Evolutionary conservation across 805 yeast genomes (phyloP), one percentile per base, ranked within the genome.

Genomic region (Candida khao-thaluensis): DNA sequence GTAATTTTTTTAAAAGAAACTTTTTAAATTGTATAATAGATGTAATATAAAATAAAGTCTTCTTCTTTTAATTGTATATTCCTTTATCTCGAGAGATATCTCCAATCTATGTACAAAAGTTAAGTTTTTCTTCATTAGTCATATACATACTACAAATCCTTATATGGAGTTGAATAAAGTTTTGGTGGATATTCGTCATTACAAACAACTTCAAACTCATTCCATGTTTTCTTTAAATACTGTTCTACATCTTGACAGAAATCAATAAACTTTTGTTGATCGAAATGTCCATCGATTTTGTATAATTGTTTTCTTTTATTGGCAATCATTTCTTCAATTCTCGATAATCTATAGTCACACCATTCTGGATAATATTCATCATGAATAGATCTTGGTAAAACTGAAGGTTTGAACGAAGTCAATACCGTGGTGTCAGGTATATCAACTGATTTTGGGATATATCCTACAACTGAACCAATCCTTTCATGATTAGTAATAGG

Each of bases 401-500:
- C 66, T 10, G 60, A 53, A 4, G 76, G 74, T 50, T 61, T 67
- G 35, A 64, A 66, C 2, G 74, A 66, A 15, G 63, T 56, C 37
- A 67, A 52, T 12, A 67, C 71, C n/a, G 71, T 60, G 26, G 55
- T 56, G 29, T 69, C 71, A 17, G 64, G 66, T 29, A 51, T 37
- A 38, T 56, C 50, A 25, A 69, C 56, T 41, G 65, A 60, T 35
- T 58, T 59, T 18, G 76, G 72, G 51, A 71, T 62, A 48, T 61
- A 69, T 4, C 70, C 62, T 14, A 66, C 66, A 28, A 71, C 72
- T 3, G 66, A 52, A 2, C 74, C 66, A 45, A 71, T 67, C 55
- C 75, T 62, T 45, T 71, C 75, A 21, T 53, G 56, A 34, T 60
- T 59, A 14, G 60, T 48, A 3, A 47, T 38, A 8, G 59, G 59